phyloP scores from a whole-genome alignment of 352 stramenopile genomes.

The Phytophthora capsici region DNA sequence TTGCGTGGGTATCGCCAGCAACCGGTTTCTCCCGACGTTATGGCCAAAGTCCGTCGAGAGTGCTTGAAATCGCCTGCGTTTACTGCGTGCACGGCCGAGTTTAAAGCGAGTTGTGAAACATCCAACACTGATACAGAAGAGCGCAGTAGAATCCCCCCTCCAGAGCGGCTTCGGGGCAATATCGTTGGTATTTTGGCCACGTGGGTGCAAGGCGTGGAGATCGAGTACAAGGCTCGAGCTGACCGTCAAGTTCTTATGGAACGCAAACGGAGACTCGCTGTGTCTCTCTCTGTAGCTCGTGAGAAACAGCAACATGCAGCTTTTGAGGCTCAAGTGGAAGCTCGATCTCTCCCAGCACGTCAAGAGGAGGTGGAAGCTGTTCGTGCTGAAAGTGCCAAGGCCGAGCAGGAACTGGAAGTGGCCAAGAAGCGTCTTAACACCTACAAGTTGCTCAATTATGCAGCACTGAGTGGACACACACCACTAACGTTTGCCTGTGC shows the following conservation, averaged over 20 bases:
- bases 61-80: slow-evolving; percentile 65
- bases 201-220: slow-evolving; percentile 80
- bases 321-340: slow-evolving; percentile 72
- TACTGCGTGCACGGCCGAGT: slow-evolving; percentile 29
- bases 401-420: slow-evolving; percentile 47
- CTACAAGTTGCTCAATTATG: slow-evolving; percentile 59
- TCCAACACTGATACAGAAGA: slow-evolving; percentile 8
- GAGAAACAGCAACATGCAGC: slow-evolving; percentile 44
- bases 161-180: slow-evolving; percentile 47
- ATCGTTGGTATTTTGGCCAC: slow-evolving; percentile 61
- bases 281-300: slow-evolving; percentile 41
- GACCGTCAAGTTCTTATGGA: slow-evolving; percentile 64
- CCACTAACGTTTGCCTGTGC: slow-evolving; percentile 70
- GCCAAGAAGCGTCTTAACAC: slow-evolving; percentile 56
- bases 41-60: slow-evolving; percentile 80
- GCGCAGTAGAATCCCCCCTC: slow-evolving; percentile 35
- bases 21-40: slow-evolving; percentile 63
- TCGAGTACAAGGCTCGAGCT: slow-evolving; percentile 71
- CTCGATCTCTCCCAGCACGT: slow-evolving; percentile 63
- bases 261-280: slow-evolving; percentile 56
- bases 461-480: slow-evolving; percentile 73
- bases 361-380: slow-evolving; percentile 67
- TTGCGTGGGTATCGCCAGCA: slow-evolving; percentile 64
- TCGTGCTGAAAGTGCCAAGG: slow-evolving; percentile 26
- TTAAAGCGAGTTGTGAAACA: slow-evolving; percentile 25